These are phyloP conservation scores for Ceratobasidium sp. DNA, from an alignment of 1,284 basidiomycete genomes.

Conservation along the genomic window DNA sequence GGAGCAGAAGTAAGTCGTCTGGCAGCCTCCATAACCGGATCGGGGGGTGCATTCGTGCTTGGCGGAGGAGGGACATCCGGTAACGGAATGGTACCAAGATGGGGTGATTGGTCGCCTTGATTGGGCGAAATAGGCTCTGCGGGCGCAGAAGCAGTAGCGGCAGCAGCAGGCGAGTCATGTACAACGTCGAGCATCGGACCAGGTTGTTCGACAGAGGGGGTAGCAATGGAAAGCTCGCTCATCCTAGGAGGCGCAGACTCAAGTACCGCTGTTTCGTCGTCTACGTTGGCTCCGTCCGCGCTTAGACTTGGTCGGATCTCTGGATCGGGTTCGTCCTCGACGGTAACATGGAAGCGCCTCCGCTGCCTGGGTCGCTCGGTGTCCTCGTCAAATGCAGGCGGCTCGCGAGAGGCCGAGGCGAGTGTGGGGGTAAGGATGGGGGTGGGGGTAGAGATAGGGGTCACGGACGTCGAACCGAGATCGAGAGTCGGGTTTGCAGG, in stretches of 20 bases:
- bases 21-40: conserved; percentile 29
- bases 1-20: conserved; percentile 15
- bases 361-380: conserved; percentile 33
- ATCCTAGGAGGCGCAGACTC: conserved; percentile 23
- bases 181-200: conserved; percentile 13
- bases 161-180: not conserved
- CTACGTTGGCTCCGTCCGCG: conserved; percentile 3
- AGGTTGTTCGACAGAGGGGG: not conserved
- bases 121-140: not conserved
- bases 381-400: conserved; percentile 31
- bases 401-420: not conserved
- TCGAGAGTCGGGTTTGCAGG: not conserved
- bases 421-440: not conserved
- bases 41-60: not conserved
- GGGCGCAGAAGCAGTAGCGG: not conserved
- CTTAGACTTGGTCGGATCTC: conserved; percentile 7
- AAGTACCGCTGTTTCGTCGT: conserved; percentile 29
- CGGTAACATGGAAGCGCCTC: conserved; percentile 25
- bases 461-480: not conserved
- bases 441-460: not conserved
- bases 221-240: conserved; percentile 22
- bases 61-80: conserved; percentile 31
- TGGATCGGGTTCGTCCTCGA: conserved; percentile 11
- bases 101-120: conserved; percentile 15
- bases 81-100: conserved; percentile 16